Conservation (phyloP, 1,284 basidiomycete species). For the Marasmius tenuissimus region DNA sequence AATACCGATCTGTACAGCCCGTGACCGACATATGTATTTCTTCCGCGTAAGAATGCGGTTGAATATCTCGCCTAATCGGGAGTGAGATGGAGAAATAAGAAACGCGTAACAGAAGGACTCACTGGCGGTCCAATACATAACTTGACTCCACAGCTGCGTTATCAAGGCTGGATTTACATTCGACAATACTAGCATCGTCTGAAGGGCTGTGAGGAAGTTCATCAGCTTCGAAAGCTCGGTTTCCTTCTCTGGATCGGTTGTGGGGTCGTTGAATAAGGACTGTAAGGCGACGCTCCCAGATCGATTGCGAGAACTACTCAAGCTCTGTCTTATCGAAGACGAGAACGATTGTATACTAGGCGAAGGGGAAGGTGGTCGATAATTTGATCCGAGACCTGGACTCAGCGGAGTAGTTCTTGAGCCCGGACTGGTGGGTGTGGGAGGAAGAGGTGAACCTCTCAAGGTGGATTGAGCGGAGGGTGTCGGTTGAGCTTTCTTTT, state of each 20-base stretch:
- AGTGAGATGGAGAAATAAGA: background rate
- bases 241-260: conserved; percentile 23
- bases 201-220: conserved; percentile 84
- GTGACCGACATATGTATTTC: conserved; percentile 90
- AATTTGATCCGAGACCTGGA: background rate
- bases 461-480: conserved; percentile 28
- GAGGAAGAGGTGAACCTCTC: conserved; percentile 11
- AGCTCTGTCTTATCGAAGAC: conserved; percentile 62
- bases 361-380: conserved; percentile 50
- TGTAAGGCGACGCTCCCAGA: conserved; percentile 47
- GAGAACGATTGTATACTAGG: conserved; percentile 40
- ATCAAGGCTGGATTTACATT: conserved; percentile 91
- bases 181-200: conserved; percentile 83
- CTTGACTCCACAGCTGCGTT: conserved; percentile 92
- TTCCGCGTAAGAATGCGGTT: conserved; percentile 91
- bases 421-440: conserved; percentile 43
- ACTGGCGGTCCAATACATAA: conserved; percentile 91
- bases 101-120: conserved; percentile 25
- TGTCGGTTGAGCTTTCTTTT: conserved; percentile 46
- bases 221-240: conserved; percentile 52
- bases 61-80: conserved; percentile 81
- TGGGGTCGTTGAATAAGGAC: conserved; percentile 51
- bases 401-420: background rate
- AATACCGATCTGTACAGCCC: conserved; percentile 89
- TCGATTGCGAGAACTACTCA: conserved; percentile 49